A percentile compares a stretch with the other conserved stretches of the same genome.
Conservation (phyloP, 2,329 filamentous ascomycete species). For the Incumbomyces delicatus region DNA sequence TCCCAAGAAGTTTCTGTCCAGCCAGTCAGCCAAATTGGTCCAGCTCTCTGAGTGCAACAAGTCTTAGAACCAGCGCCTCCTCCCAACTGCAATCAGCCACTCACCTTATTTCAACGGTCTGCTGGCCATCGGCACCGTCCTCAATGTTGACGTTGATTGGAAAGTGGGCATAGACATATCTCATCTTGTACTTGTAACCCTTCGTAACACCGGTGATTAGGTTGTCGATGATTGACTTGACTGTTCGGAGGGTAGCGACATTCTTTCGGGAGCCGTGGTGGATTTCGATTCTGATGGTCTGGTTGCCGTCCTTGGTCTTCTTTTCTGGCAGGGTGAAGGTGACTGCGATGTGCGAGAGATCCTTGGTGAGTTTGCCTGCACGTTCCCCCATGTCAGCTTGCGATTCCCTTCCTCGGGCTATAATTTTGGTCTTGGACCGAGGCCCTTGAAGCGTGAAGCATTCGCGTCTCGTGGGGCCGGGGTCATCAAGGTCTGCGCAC, state of each 20-base stretch:
- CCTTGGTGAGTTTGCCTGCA: conserved; percentile 87
- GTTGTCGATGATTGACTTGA: conserved; percentile 98
- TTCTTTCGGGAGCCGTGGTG: conserved; percentile 98
- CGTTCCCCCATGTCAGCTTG: neutral
- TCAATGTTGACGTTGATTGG: conserved; percentile 99
- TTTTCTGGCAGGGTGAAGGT: conserved; percentile 69
- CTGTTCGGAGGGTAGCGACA: conserved; percentile 93
- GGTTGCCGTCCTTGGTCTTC: conserved; percentile 44
- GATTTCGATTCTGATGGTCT: conserved; percentile 85
- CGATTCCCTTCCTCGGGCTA: conserved; percentile 9
- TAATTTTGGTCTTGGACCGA: conserved; percentile 1
- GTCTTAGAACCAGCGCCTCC: neutral
- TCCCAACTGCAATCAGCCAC: conserved; percentile 25
- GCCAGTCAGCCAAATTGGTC: conserved; percentile 21
- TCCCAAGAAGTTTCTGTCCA: conserved; percentile 84
- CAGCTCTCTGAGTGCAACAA: too few relatives aligned
- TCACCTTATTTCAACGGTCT: conserved; percentile 94
- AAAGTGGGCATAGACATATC: conserved; percentile 99
- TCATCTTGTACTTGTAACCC: conserved; percentile 99
- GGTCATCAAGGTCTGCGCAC: conserved; percentile 37
- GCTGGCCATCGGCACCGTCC: conserved; percentile 81
- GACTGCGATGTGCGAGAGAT: conserved; percentile 92
- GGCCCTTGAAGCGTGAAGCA: too few relatives aligned
- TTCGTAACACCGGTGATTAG: conserved; percentile 96
- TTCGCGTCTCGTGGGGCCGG: conserved; percentile 4